Base-by-base conservation (phyloP, 106 monocot species). In the Phalaenopsis equestris region DNA sequence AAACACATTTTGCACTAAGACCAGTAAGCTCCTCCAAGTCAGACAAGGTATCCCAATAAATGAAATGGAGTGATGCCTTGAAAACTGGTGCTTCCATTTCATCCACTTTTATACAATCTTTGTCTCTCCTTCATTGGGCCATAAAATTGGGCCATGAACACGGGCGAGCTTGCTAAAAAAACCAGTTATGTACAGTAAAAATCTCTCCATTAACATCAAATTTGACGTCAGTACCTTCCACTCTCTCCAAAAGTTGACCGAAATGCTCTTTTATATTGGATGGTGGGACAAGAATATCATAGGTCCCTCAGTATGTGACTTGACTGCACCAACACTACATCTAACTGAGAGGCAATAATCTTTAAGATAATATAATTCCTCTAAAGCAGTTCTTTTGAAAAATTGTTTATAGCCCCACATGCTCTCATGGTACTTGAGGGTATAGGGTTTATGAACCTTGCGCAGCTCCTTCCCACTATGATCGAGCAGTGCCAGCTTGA, bases 81-180 rank as follows among this genome's bases (percentile, higher is more conserved):
- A 96, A 96, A 91, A 91, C 93, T 43, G 96, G 87, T 80, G 91
- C 84, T 72, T 96, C 96, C 85, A 93, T 91, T 78, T 96, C 96
- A 73, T 93, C 91, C 58, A 96, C 78, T 64, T 80, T 88, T 87
- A 96, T 90, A 74, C 88, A 85, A 42, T 84, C 47, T 75, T 90
- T 84, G 77, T 88, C 84, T 23, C 78, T 75, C 93, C 81, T 88
- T 94, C 97, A 98, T 94, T 56, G 94, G 92, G 79, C 97, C 97
- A 84, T 92, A 87, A 82, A 98, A 92, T 80, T 98, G 94, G 70
- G 97, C 97, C 81, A 89, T 92, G 82, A 98, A 98, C n/a, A 98
- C 97, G 80, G 92, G 95, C 24, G 92, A 95, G 8, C 96, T 84
- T 75, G 91, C 87, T 61, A 91, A 91, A 64, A 93, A 86, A 12